A percentile compares a stretch with the other conserved stretches of the same genome.
Conservation (phyloP, 495 filamentous ascomycete species). For the Evansstolkia leycettana region DNA sequence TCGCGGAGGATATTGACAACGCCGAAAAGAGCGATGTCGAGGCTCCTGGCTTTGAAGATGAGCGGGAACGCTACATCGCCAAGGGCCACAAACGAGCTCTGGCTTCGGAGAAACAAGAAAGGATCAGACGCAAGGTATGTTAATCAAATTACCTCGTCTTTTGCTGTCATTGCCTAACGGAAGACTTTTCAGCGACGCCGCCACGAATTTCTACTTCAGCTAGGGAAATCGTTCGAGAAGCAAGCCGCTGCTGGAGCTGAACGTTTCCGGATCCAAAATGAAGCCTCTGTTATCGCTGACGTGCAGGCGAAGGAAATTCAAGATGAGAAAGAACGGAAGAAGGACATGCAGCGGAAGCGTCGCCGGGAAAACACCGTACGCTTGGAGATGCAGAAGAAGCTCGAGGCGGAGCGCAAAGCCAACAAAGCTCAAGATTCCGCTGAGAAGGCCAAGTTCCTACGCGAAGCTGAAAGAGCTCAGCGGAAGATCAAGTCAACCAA, state of each 20-base stretch:
- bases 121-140: constrained; percentile 42
- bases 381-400: constrained; percentile 71
- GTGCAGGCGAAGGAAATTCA: constrained; percentile 82
- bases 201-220: constrained; percentile 31
- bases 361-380: constrained; percentile 93
- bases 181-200: constrained; percentile 40
- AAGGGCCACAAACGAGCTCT: constrained; percentile 47
- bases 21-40: constrained; percentile 57
- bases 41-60: constrained; percentile 46
- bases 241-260: constrained; percentile 41
- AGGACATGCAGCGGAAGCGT: constrained; percentile 96
- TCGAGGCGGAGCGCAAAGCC: constrained; percentile 66
- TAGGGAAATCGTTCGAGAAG: constrained; percentile 39
- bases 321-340: constrained; percentile 97
- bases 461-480: constrained; percentile 71
- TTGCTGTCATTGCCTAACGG: background rate
- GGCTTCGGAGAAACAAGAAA: constrained; percentile 45
- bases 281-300: constrained; percentile 62
- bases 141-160: background rate
- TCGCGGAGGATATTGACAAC: constrained; percentile 53
- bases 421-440: constrained; percentile 61
- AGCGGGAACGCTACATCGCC: constrained; percentile 39
- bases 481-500: constrained; percentile 81
- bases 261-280: constrained; percentile 42
- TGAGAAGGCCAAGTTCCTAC: constrained; percentile 63